Evolutionary conservation across 2,329 filamentous ascomycete species (phyloP).

Genomic region (Penicillium sclerotigenum): DNA sequence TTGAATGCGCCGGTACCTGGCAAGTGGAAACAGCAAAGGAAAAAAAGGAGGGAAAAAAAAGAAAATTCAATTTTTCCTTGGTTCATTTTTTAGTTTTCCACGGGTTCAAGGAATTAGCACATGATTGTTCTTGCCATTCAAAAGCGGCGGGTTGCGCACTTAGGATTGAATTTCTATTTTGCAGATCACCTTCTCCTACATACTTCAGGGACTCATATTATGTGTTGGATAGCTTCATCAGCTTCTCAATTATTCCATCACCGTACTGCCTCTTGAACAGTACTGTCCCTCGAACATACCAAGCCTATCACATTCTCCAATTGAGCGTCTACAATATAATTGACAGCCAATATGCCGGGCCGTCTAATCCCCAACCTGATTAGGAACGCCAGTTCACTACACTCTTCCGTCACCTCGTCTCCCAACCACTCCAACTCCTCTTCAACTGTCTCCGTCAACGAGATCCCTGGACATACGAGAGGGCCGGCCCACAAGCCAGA

Average conservation of each 20-base stretch:
- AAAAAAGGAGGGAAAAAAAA: neutral
- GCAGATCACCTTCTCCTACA: constrained; percentile 6
- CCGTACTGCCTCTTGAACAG: constrained; percentile 29
- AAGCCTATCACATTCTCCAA: neutral
- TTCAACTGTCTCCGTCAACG: constrained; percentile 39
- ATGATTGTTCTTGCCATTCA: constrained; percentile 24
- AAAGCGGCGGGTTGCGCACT: constrained; percentile 18
- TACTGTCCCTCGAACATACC: constrained; percentile 22
- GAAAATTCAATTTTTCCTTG: neutral
- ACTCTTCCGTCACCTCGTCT: constrained; percentile 28
- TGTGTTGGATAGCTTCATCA: constrained; percentile 12
- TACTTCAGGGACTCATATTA: constrained; percentile 13
- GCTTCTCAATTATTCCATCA: constrained; percentile 23
- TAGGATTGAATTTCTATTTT: constrained; percentile 12
- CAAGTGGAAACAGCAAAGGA: neutral
- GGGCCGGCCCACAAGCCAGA: constrained; percentile 28
- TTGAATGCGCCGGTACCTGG: constrained; percentile 8
- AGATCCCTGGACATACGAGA: constrained; percentile 29
- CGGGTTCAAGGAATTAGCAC: constrained; percentile 21
- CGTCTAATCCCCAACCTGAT: constrained; percentile 42
- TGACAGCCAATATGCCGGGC: constrained; percentile 36
- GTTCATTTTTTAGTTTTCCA: constrained; percentile 19
- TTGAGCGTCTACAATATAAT: neutral
- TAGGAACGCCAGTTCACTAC: constrained; percentile 33
- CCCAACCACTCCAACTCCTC: constrained; percentile 35